These are phyloP conservation scores for Penicillium sp. DNA, from an alignment of 2,329 filamentous ascomycete genomes.

Conservation along the genomic window DNA sequence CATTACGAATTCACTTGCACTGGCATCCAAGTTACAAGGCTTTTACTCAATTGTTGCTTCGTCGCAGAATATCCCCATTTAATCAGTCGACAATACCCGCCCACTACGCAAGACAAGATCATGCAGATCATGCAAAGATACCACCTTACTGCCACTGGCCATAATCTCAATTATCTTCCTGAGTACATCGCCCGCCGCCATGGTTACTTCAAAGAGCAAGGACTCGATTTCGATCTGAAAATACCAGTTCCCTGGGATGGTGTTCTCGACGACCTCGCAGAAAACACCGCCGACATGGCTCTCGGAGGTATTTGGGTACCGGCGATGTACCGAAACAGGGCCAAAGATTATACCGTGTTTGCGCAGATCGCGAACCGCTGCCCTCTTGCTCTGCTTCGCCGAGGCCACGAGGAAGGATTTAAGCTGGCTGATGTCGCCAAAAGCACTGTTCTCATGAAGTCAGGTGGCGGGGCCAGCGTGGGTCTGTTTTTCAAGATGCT, in stretches of 20 bases:
- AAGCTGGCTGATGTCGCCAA: constrained; percentile 4
- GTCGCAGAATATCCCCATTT: neutral
- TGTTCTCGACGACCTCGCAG: constrained; percentile 1
- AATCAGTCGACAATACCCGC: too few species aligned
- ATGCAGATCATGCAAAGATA: constrained; percentile 1
- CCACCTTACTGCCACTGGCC: constrained; percentile 5
- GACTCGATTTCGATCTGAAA: neutral
- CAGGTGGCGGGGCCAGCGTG: constrained; percentile 2
- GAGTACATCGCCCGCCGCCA: constrained; percentile 8
- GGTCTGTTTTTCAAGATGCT: constrained; percentile 11
- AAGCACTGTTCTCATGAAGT: constrained; percentile 6
- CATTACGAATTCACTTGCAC: too few species aligned
- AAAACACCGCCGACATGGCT: neutral
- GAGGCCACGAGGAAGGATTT: neutral
- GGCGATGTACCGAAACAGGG: constrained; percentile 7
- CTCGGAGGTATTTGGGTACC: constrained; percentile 8
- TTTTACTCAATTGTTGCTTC: neutral
- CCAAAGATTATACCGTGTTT: constrained; percentile 4
- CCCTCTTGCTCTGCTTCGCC: constrained; percentile 2
- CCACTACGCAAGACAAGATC: too few species aligned
- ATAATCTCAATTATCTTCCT: constrained; percentile 10
- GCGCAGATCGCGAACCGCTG: constrained; percentile 6
- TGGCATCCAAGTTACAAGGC: neutral
- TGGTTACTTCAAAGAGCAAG: constrained; percentile 7
- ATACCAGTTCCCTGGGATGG: constrained; percentile 7